Evolutionary conservation across 352 stramenopile genomes (phyloP), one percentile per base, ranked within the genome.

Genomic region (Aphanomyces cochlioides): DNA sequence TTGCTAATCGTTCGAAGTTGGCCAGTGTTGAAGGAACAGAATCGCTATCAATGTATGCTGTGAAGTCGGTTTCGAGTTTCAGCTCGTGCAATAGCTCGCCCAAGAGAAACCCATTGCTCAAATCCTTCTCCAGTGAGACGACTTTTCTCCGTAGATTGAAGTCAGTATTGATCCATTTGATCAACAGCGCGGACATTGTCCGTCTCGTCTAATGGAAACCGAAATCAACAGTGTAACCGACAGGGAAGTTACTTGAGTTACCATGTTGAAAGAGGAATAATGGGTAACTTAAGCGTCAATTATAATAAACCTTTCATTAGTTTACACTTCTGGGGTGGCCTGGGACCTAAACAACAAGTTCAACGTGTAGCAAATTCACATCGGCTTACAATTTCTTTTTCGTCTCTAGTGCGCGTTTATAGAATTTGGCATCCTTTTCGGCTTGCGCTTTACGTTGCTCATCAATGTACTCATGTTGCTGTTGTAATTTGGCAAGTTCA

Each of bases 401-500:
- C 6, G 64, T 70, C 15, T 70, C 64, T 5, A 47, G 45, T 8
- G 64, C 64, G 10, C 64, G 64, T 34, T 70, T 70, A 37, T 47
- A 70, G 21, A 70, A 70, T 37, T 61, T 60, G 40, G 47, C 64
- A 40, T 70, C 64, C 36, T 70, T 70, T n/a, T 70, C 64, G 12
- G 64, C 43, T 47, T 70, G 64, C 7, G 40, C 37, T 19, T 43
- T 63, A 3, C 64, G 64, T 53, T 70, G 64, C 1, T 61, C 64
- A 17, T 70, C 64, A 63, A 70, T 70, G 54, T 70, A 70, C 37
- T 76, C 67, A 43, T 81, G 72, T 36, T 96, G 87, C 47, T 85
- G 78, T 38, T 94, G 80, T 28, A 95, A 78, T 68, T 90, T 89
- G 39, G 90, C 73, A 60, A 95, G 74, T 67, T 96, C 87, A 47